Evolutionary conservation across 768 basidiomycete genomes (phyloP).

Genomic region (Lactarius akahatsu): DNA sequence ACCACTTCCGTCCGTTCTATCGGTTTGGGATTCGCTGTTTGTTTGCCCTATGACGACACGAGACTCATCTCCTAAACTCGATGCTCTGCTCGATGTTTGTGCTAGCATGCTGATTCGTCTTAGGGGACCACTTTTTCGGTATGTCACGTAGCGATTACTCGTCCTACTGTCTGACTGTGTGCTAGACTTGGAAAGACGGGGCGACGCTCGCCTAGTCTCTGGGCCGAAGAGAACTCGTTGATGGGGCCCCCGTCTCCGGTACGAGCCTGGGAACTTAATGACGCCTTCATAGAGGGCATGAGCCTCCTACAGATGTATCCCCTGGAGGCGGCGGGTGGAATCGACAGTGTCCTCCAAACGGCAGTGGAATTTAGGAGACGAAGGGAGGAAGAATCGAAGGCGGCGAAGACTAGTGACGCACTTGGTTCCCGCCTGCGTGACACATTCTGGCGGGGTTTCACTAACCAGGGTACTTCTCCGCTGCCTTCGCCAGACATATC

Average conservation of each 20-base stretch:
- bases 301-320: slow-evolving; percentile 65
- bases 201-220: slow-evolving; percentile 48
- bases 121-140: slow-evolving; percentile 56
- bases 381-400: slow-evolving; percentile 43
- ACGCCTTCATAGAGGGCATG: slow-evolving; percentile 67
- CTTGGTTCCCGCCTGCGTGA: slow-evolving; percentile 57
- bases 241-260: slow-evolving; percentile 45
- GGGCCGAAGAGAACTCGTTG: slow-evolving; percentile 47
- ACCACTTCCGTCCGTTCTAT: slow-evolving; percentile 57
- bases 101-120: slow-evolving; percentile 64
- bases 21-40: slow-evolving; percentile 73
- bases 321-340: slow-evolving; percentile 61
- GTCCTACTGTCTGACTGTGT: slow-evolving; percentile 5
- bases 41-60: slow-evolving; percentile 55
- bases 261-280: slow-evolving; percentile 52
- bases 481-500: slow-evolving; percentile 40
- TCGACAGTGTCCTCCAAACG: slow-evolving; percentile 68
- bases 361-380: slow-evolving; percentile 58
- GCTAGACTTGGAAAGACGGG: slow-evolving; percentile 55
- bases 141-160: slow-evolving; percentile 26
- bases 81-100: slow-evolving; percentile 69
- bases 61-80: slow-evolving; percentile 57
- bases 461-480: slow-evolving; percentile 47
- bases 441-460: slow-evolving; percentile 68
- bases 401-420: slow-evolving; percentile 39